phyloP scores from a whole-genome alignment of 2,329 filamentous ascomycete genomes.

The Trichoderma sp. region DNA sequence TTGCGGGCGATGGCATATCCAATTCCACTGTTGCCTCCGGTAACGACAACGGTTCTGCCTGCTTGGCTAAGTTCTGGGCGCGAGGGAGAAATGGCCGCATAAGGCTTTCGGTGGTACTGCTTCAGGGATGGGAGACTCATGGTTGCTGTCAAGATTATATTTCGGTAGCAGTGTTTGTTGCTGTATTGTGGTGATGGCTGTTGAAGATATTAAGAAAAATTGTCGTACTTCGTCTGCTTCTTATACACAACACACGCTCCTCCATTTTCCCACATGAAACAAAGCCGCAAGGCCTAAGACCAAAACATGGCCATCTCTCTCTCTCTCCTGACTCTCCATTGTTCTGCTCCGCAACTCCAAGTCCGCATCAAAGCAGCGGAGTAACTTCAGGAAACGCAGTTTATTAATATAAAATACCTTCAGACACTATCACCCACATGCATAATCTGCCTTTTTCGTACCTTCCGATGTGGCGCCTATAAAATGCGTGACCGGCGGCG shows the following conservation, averaged over 20 bases:
- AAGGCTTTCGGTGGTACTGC: conserved; percentile 39
- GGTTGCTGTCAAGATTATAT: background rate
- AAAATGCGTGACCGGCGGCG: background rate
- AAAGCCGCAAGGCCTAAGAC: background rate
- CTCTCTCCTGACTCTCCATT: background rate
- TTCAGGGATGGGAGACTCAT: conserved; percentile 21
- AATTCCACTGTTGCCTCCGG: conserved; percentile 66
- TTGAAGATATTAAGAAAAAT: background rate
- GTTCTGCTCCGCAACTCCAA: background rate
- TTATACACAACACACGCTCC: background rate
- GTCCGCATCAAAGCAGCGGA: conserved; percentile 14
- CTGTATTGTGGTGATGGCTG: background rate
- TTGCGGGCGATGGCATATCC: conserved; percentile 65
- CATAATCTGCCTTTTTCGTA: background rate
- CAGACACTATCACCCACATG: background rate
- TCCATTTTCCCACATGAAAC: background rate
- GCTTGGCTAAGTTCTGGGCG: conserved; percentile 46
- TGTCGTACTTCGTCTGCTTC: background rate
- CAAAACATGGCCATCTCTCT: background rate
- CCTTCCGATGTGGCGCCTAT: background rate
- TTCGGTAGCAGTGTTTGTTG: background rate
- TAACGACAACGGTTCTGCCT: conserved; percentile 63
- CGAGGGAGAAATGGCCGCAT: conserved; percentile 44
- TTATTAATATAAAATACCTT: background rate
- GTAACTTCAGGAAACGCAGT: background rate